Evolutionary conservation across 225 moss, liverwort and hornwort genomes (phyloP).

Genomic region (Sphagnum contortum): DNA sequence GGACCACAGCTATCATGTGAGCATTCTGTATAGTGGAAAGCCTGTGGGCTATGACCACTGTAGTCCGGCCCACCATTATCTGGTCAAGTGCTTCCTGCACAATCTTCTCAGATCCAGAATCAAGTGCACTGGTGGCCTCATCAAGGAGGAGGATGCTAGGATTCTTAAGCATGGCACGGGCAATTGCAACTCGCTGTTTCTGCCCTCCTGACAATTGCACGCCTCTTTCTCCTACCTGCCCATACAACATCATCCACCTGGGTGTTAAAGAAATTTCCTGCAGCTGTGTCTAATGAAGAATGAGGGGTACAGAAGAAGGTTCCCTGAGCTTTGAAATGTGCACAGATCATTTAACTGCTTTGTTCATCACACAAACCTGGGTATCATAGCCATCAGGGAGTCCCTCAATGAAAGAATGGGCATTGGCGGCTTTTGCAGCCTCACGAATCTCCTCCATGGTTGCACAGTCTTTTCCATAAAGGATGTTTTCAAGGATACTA

Average conservation of each 20-base stretch:
- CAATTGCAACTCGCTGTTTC: conserved; percentile 78
- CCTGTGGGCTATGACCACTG: conserved; percentile 61
- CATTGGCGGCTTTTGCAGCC: conserved; percentile 67
- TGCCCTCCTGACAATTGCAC: conserved; percentile 68
- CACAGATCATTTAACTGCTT: too few species aligned
- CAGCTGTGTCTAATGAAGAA: too few species aligned
- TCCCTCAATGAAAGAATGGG: conserved; percentile 69
- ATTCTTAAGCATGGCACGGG: conserved; percentile 76
- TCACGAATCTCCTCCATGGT: conserved; percentile 56
- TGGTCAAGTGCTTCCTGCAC: conserved; percentile 59
- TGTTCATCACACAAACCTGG: conserved; percentile 24
- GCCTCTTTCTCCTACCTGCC: conserved; percentile 72
- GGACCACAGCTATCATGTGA: conserved; percentile 62
- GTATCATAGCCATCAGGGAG: conserved; percentile 75
- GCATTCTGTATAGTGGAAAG: conserved; percentile 64
- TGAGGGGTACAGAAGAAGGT: too few species aligned
- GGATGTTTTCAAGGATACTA: conserved; percentile 57
- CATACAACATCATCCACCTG: background rate
- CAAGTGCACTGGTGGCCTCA: conserved; percentile 77
- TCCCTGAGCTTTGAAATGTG: too few species aligned
- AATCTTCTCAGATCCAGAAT: conserved; percentile 56
- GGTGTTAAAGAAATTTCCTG: too few species aligned
- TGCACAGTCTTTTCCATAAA: conserved; percentile 61
- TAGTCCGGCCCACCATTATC: conserved; percentile 66
- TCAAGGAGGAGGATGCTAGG: conserved; percentile 67